phyloP scores from a whole-genome alignment of 148 eudicot species.

The Rhododendron henanense region DNA sequence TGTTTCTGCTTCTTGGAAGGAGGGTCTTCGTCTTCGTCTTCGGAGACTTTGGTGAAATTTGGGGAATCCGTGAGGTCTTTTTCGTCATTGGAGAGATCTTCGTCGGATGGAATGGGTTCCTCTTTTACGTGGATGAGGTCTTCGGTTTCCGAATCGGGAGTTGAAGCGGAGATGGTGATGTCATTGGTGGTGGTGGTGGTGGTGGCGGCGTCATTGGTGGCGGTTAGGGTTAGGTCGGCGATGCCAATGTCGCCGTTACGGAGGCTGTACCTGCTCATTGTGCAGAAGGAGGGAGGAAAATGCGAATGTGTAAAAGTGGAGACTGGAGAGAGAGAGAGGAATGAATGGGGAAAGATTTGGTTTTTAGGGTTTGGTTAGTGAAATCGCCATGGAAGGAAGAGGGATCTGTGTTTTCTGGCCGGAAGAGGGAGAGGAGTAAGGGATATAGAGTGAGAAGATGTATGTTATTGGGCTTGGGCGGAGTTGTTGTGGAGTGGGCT shows the following conservation, averaged over 20 bases:
- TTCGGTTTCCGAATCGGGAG: slow-evolving; percentile 18
- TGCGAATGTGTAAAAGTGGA: background rate
- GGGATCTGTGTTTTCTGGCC: background rate
- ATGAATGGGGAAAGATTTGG: background rate
- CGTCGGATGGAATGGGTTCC: slow-evolving; percentile 28
- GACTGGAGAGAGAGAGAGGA: background rate
- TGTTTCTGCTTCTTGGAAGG: slow-evolving; percentile 36
- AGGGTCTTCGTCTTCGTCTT: slow-evolving; percentile 22
- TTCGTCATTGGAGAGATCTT: slow-evolving; percentile 27
- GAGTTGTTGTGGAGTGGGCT: background rate
- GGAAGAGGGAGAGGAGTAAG: background rate
- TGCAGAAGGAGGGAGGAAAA: background rate
- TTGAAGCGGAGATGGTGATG: background rate
- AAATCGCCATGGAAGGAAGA: background rate
- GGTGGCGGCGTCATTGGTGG: background rate
- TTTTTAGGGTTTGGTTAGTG: background rate
- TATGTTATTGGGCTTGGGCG: background rate
- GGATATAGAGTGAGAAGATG: background rate
- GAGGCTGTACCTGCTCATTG: slow-evolving; percentile 8
- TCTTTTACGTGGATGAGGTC: slow-evolving; percentile 12
- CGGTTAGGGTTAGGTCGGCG: background rate
- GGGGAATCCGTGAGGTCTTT: slow-evolving; percentile 19
- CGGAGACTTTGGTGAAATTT: slow-evolving; percentile 18
- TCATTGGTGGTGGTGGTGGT: background rate
- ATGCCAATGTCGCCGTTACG: background rate